phyloP scores from a whole-genome alignment of 768 basidiomycete genomes.

The Boletus subparvulus region DNA sequence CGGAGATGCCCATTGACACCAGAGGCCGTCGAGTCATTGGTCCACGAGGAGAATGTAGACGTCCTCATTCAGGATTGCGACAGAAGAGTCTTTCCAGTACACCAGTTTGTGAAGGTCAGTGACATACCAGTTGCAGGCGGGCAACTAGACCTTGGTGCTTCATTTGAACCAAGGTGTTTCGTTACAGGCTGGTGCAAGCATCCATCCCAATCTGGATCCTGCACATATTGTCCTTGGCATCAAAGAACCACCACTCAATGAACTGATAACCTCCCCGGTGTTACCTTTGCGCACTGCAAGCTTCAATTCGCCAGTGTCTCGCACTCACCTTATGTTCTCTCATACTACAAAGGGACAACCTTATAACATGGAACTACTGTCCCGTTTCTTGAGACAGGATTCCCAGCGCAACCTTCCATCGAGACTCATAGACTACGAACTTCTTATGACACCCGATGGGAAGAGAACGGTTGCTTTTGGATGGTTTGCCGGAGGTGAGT shows the following conservation, averaged over 20 bases:
- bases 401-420: slow-evolving; percentile 33
- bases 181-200: slow-evolving; percentile 71
- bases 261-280: slow-evolving; percentile 52
- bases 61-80: slow-evolving; percentile 79
- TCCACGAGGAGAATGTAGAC: slow-evolving; percentile 51
- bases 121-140: not conserved
- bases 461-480: slow-evolving; percentile 89
- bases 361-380: slow-evolving; percentile 81
- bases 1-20: slow-evolving; percentile 83
- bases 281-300: slow-evolving; percentile 21
- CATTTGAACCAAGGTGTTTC: slow-evolving; percentile 1
- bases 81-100: slow-evolving; percentile 65
- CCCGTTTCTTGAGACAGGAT: slow-evolving; percentile 52
- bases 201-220: slow-evolving; percentile 53
- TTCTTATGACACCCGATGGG: slow-evolving; percentile 59
- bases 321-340: slow-evolving; percentile 89
- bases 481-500: slow-evolving; percentile 85
- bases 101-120: slow-evolving; percentile 65
- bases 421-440: slow-evolving; percentile 81
- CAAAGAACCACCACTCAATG: slow-evolving; percentile 76
- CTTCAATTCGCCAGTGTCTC: slow-evolving; percentile 33
- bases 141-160: not conserved
- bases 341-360: slow-evolving; percentile 86
- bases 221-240: slow-evolving; percentile 84
- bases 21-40: slow-evolving; percentile 60